These are phyloP conservation scores for Botrytis pseudocinerea DNA, from an alignment of 2,329 filamentous ascomycete species.

Conservation along the genomic window DNA sequence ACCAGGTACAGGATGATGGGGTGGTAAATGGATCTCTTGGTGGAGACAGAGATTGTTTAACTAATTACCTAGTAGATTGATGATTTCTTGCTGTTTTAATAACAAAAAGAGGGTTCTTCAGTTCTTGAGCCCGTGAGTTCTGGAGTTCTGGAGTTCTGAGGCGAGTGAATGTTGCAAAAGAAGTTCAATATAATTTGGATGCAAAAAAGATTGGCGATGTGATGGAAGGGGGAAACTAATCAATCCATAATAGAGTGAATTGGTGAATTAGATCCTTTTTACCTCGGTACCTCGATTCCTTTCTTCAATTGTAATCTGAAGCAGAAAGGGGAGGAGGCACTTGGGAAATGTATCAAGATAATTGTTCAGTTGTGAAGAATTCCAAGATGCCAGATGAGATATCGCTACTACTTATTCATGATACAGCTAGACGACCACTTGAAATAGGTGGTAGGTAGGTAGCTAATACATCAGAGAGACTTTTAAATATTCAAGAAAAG, in stretches of 20 bases:
- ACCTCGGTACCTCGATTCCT: background rate
- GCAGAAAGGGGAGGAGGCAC: background rate
- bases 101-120: background rate
- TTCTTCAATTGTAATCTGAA: background rate
- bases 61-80: background rate
- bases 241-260: background rate
- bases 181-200: background rate
- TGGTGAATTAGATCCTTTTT: background rate
- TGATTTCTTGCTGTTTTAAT: background rate
- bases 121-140: too few species aligned
- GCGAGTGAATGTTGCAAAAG: background rate
- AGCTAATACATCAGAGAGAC: background rate
- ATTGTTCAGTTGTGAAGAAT: background rate
- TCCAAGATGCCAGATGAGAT: background rate
- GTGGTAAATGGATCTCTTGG: constrained; percentile 3
- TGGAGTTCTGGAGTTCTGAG: background rate
- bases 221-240: background rate
- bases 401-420: background rate
- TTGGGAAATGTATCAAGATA: background rate
- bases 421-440: background rate
- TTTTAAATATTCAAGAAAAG: too few species aligned
- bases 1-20: background rate
- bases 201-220: too few species aligned
- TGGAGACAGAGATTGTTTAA: background rate
- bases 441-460: background rate